Evolutionary conservation across 2,329 filamentous ascomycete genomes (phyloP), one percentile per base, ranked within the genome.

Genomic region (Colletotrichum caudatum): DNA sequence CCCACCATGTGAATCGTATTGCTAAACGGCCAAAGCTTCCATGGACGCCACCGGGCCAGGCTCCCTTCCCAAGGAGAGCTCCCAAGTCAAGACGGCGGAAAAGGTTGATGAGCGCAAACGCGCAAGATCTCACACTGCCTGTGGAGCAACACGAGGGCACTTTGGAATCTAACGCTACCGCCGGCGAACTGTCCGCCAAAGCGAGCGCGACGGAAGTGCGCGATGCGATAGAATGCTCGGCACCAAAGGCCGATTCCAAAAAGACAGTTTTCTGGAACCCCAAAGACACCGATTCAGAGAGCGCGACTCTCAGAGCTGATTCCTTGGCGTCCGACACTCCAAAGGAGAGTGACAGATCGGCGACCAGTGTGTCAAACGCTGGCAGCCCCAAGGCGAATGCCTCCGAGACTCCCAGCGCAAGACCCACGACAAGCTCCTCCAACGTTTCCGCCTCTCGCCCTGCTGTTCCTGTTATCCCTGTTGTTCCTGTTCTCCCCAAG

Each of bases 1-100:
- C 53, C 60, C 56, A 12, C 44, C 29, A 56, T 16, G 16, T 16
- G 48, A 14, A 41, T 53, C 16, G 4, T n/a, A 16, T 65, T 35
- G 41, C 72, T 72, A 44, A 74, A 26, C 71, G 41, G 46, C 57
- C 16, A 26, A 54, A 90, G 87, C 80, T 91, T 12, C 89, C 89
- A 12, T 91, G 89, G 89, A 76, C 84, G 35, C 90, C 88, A 0
- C 80, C 79, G 41, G 86, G 87, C 4, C 85, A 87, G 41, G 75
- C 80, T 37, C 80, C 82, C 12, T 91, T 89, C 76, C 89, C 89
- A 16, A 76, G 74, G 60, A 78, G 77, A 75, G 77, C 78, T 39
- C 73, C 76, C 14, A 81, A 80, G 51, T 78, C 74, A 44, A 75
- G 67, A 66, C 63, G 65, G 46, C 83, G 82, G 74, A 85, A 84